Evolutionary conservation across 768 basidiomycete species (phyloP), one percentile per base, ranked within the genome.

Genomic region (Lactarius sp.): DNA sequence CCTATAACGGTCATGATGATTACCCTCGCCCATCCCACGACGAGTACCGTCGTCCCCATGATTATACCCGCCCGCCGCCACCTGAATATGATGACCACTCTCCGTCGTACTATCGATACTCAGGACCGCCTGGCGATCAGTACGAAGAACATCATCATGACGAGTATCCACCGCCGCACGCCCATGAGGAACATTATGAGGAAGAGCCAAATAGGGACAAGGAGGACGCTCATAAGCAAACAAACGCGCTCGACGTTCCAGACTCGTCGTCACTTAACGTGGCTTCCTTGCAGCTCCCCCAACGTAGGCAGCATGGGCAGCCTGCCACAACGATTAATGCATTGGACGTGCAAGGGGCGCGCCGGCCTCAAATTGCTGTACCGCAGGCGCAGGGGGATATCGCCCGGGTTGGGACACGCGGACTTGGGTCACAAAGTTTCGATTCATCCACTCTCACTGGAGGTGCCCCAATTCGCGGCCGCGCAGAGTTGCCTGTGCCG

Each of bases 341-440:
- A 33, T 5, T 47, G 7, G 33, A 10, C 22, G 5, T 58, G 14
- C 5, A 4, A 27, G 22, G 9, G 9, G 55, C 49, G 27, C n/a
- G 42, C 7, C 46, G 20, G n/a, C 20, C 4, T 7, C 18, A 47
- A 2, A 9, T 47, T 9, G 44, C n/a, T 20, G 66, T 60, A 86
- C 88, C 81, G 94, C 92, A 2, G 92, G 85, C 81, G 94, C 92
- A 2, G 92, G 85, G 61, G 81, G 78, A 56, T 76, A 74, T 44
- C 7, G 42, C 16, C 42, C 42, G 42, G 14, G 14, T 44, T 44
- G 16, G 18, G 42, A 18, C 16, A 44, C 42, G 42, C 42, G 18
- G 16, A 44, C 8, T 6, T 37, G 37, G 12, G 8, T 41, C 14
- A 41, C 41, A 14, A 41, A 14, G 14, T 37, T 8, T 37, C 7